These are phyloP conservation scores for Thielaviopsis euricoi DNA, from an alignment of 2,329 filamentous ascomycete genomes.

Conservation along the genomic window DNA sequence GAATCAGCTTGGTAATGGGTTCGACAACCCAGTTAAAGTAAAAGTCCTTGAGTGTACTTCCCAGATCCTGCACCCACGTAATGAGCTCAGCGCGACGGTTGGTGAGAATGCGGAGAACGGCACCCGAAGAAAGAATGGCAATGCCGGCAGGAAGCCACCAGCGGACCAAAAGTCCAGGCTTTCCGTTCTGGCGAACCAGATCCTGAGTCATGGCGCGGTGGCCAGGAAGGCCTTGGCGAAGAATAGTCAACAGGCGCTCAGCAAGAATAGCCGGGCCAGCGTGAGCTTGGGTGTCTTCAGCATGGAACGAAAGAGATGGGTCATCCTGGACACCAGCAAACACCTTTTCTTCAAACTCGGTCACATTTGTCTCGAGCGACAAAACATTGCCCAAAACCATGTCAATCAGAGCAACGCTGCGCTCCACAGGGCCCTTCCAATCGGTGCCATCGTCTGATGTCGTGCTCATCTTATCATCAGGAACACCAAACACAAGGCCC, in stretches of 20 bases:
- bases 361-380: constrained; percentile 42
- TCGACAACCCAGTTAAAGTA: constrained; percentile 95
- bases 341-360: constrained; percentile 49
- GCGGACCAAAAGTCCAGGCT: constrained; percentile 56
- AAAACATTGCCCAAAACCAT: constrained; percentile 61
- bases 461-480: constrained; percentile 23
- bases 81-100: constrained; percentile 62
- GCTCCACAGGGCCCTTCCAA: constrained; percentile 58
- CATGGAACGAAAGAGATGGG: constrained; percentile 36
- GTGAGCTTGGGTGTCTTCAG: constrained; percentile 27
- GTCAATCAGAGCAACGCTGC: constrained; percentile 73
- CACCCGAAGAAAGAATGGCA: constrained; percentile 68
- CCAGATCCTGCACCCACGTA: constrained; percentile 65
- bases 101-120: constrained; percentile 62
- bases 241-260: constrained; percentile 49
- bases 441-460: constrained; percentile 26
- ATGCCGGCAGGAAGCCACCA: constrained; percentile 73
- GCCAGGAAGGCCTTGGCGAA: constrained; percentile 49
- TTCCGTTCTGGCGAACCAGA: constrained; percentile 50
- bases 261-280: constrained; percentile 45
- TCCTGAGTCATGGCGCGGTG: constrained; percentile 42
- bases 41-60: constrained; percentile 68
- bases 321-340: constrained; percentile 47
- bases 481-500: constrained; percentile 53
- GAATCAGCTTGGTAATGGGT: constrained; percentile 64